Base-by-base conservation (phyloP, 495 filamentous ascomycete genomes). In the Penicillium turbatum region DNA sequence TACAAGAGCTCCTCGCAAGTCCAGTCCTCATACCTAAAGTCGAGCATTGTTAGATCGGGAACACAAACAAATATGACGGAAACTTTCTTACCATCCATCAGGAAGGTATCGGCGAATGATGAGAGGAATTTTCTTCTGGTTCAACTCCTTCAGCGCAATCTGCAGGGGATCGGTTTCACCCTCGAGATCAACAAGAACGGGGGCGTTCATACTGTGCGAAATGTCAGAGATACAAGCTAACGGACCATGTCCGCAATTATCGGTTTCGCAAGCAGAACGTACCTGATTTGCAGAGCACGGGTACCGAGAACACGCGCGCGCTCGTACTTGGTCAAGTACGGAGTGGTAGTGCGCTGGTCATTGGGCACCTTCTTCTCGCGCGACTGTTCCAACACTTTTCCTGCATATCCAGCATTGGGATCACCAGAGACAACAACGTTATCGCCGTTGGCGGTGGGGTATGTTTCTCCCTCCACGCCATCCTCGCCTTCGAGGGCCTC, bases 261-360 rank as follows among this genome's bases (percentile, higher is more conserved):
- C 44, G 21, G 54, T 36, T 34, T 37, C 34, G 31, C 27, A 48
- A 40, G 32, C n/a, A 48, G 4, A 37, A 72, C 84, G 38, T 68
- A 95, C 91, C 91, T 97, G 65, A 98, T 98, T 73, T 98, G 93
- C 64, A 96, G 68, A 35, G 93, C 95, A 53, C 93, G 78, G 43
- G 92, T 97, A 41, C 93, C 93, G 51, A 98, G 76, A 51, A 98
- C 88, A 61, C 93, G 84, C 44, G 93, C 93, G 61, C 84, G 81
- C 80, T 98, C 93, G 73, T 98, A 98, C 74, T 98, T 98, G 61
- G 93, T 98, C 91, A 98, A 95, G 78, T 96, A 98, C 5, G 93
- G 95, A 38, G 93, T 98, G 1, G 95, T 97, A 6, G 82, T 85
- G 59, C 93, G 83, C 76, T 93, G 80, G 48, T 95, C 90, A 57